phyloP scores from a whole-genome alignment of 2,329 filamentous ascomycete species.

The Pseudocercospora pini-densiflorae region DNA sequence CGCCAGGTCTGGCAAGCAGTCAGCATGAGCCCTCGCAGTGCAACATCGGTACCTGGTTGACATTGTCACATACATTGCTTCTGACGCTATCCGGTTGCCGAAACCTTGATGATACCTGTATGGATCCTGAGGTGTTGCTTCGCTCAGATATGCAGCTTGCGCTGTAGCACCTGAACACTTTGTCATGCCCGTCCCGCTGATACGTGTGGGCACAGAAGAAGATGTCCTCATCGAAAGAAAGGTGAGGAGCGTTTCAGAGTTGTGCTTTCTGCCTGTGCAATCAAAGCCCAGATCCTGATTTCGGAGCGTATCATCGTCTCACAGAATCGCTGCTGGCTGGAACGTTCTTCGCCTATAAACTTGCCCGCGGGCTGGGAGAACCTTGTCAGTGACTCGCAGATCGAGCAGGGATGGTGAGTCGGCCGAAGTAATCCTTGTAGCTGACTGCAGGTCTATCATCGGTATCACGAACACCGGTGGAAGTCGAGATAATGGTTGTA shows the following conservation, averaged over 20 bases:
- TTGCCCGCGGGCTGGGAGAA: conserved; percentile 6
- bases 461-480: not conserved
- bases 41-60: conserved; percentile 1
- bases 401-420: conserved; percentile 1
- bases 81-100: conserved; percentile 30
- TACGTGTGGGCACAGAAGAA: conserved; percentile 1
- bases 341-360: conserved; percentile 10
- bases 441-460: conserved; percentile 3
- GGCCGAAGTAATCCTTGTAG: not conserved
- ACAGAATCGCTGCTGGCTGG: not conserved
- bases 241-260: not conserved
- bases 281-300: conserved; percentile 6
- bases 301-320: not conserved
- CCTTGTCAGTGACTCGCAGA: conserved; percentile 1
- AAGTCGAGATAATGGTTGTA: not conserved
- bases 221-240: conserved; percentile 2
- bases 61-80: conserved; percentile 22
- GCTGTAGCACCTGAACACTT: conserved; percentile 15
- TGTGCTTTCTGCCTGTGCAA: not conserved
- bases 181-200: conserved; percentile 12
- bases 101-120: conserved; percentile 32
- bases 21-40: not conserved
- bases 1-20: conserved; percentile 18
- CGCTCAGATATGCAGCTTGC: conserved; percentile 15
- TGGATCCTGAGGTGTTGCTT: conserved; percentile 25